A percentile compares a stretch with the other conserved stretches of the same genome.
phyloP scores from a whole-genome alignment of 2,329 filamentous ascomycete species.

The Microthyrium microscopicum region DNA sequence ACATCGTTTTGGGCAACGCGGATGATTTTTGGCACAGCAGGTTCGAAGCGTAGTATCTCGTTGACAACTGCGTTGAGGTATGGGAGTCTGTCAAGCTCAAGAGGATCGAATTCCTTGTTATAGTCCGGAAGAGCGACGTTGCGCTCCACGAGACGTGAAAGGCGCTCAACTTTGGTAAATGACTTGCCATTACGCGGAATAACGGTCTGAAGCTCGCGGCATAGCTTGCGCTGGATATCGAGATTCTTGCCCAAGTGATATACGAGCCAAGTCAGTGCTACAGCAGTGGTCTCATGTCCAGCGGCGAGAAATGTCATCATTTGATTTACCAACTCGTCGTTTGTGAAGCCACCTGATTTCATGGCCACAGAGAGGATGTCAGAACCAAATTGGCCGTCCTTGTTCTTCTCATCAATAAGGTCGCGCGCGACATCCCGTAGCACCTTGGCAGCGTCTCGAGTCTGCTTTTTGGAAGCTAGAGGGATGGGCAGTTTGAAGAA shows the following conservation, averaged over 20 bases:
- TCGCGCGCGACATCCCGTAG: conserved; percentile 45
- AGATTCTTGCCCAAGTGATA: conserved; percentile 36
- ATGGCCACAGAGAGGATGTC: conserved; percentile 24
- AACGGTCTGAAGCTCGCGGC: conserved; percentile 30
- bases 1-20: conserved; percentile 50
- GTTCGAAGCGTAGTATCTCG: conserved; percentile 58
- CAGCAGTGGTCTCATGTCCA: conserved; percentile 10
- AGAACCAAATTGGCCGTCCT: conserved; percentile 28
- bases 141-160: conserved; percentile 13
- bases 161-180: too few relatives aligned
- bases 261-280: conserved; percentile 35
- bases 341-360: conserved; percentile 20
- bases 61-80: conserved; percentile 68
- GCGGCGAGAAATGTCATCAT: conserved; percentile 27
- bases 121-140: conserved; percentile 26
- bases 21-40: conserved; percentile 54
- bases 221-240: conserved; percentile 29
- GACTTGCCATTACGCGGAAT: background rate
- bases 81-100: conserved; percentile 54
- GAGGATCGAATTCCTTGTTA: conserved; percentile 28
- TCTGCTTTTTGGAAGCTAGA: conserved; percentile 40
- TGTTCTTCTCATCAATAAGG: conserved; percentile 55
- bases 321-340: conserved; percentile 24
- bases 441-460: conserved; percentile 17
- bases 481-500: conserved; percentile 48